phyloP scores from a whole-genome alignment of 2,329 filamentous ascomycete genomes.

The Ophiostoma quercus region DNA sequence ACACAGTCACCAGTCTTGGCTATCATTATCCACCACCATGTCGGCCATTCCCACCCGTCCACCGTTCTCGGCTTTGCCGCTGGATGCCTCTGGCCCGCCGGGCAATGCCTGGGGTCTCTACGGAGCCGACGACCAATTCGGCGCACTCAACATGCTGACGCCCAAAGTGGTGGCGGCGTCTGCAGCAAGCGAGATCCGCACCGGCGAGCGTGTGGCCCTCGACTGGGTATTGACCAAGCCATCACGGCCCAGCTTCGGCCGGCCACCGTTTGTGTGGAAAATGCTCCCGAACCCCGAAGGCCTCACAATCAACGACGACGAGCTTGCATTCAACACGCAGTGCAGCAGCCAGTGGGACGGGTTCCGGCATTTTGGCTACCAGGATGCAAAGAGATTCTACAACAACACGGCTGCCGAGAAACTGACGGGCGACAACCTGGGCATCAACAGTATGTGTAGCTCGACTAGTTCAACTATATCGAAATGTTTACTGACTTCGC shows the following conservation, averaged over 20 bases:
- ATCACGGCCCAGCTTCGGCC: slow-evolving; percentile 23
- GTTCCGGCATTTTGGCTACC: slow-evolving; percentile 37
- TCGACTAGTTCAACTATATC: neutral
- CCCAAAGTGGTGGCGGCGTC: slow-evolving; percentile 45
- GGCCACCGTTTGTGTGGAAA: slow-evolving; percentile 20
- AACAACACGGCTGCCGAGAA: slow-evolving; percentile 40
- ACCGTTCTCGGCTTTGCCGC: slow-evolving; percentile 25
- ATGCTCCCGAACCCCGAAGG: neutral
- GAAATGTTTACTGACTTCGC: neutral
- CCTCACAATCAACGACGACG: slow-evolving; percentile 34
- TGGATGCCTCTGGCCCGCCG: slow-evolving; percentile 25
- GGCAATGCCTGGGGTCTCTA: slow-evolving; percentile 44
- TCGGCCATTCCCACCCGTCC: neutral
- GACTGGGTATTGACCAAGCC: slow-evolving; percentile 16
- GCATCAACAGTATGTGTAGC: slow-evolving; percentile 35
- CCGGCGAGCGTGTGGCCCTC: slow-evolving; percentile 48
- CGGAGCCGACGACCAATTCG: slow-evolving; percentile 42
- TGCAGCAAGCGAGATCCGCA: slow-evolving; percentile 44
- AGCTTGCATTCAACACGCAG: slow-evolving; percentile 27
- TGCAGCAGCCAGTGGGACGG: slow-evolving; percentile 37
- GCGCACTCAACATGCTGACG: slow-evolving; percentile 48
- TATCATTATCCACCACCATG: neutral
- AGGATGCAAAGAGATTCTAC: slow-evolving; percentile 39
- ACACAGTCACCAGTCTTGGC: neutral
- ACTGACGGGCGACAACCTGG: slow-evolving; percentile 35